Evolutionary conservation across 2,329 filamentous ascomycete genomes (phyloP).

Genomic region (Meredithiella fracta): DNA sequence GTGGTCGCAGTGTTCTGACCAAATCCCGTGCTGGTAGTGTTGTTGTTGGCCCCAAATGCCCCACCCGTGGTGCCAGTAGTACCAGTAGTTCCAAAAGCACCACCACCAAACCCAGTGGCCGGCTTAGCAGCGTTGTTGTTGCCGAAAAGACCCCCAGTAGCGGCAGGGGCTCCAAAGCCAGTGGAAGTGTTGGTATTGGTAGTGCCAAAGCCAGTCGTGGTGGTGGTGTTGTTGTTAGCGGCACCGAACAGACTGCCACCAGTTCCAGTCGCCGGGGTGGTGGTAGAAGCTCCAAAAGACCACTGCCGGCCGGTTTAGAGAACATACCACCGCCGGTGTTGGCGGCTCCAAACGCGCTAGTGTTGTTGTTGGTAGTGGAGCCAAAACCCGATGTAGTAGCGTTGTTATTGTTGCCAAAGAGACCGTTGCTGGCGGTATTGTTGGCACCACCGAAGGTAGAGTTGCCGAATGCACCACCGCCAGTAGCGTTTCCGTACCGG

Average conservation of each 20-base stretch:
- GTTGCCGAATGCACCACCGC: constrained; percentile 65
- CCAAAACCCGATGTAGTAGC: constrained; percentile 8
- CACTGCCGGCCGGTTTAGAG: constrained; percentile 16
- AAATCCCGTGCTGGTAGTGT: not conserved
- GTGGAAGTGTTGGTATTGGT: constrained; percentile 5
- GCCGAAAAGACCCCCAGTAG: constrained; percentile 16
- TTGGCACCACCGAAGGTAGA: too few relatives aligned
- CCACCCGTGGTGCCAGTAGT: constrained; percentile 13
- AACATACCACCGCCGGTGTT: constrained; percentile 21
- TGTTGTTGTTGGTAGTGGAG: constrained; percentile 18
- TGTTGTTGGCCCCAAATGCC: constrained; percentile 18
- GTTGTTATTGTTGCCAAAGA: constrained; percentile 22
- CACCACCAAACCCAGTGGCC: constrained; percentile 31
- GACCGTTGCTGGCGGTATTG: constrained; percentile 17
- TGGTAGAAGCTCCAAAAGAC: constrained; percentile 12
- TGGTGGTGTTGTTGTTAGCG: constrained; percentile 16
- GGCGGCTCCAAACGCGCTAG: constrained; percentile 7
- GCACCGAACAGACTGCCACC: constrained; percentile 31
- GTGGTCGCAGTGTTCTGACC: not conserved
- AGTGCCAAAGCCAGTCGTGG: constrained; percentile 24
- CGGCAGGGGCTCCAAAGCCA: constrained; percentile 2
- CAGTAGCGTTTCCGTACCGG: constrained; percentile 65
- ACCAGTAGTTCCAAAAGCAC: constrained; percentile 8
- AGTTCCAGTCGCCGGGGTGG: constrained; percentile 18
- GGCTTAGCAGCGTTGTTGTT: constrained; percentile 17